A percentile compares a stretch with the other conserved stretches of the same genome.
Evolutionary conservation across 2,329 filamentous ascomycete genomes (phyloP).

Genomic region (Calonectria crousiana): DNA sequence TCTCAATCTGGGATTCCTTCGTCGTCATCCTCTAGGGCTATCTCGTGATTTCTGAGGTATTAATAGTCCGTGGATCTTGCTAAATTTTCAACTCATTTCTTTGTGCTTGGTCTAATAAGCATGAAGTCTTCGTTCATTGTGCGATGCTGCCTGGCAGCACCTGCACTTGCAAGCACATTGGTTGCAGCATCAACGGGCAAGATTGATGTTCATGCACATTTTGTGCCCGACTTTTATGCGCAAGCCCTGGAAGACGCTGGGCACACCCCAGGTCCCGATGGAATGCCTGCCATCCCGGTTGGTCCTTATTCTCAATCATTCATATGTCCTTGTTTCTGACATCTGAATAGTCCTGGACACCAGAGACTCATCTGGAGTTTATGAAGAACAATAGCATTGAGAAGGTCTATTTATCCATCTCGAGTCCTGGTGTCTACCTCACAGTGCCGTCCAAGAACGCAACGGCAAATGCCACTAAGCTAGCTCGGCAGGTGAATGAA

Average conservation of each 20-base stretch:
- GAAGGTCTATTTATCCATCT: conserved; percentile 40
- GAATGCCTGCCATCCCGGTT: conserved; percentile 42
- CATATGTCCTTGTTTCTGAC: neutral
- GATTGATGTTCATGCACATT: conserved; percentile 42
- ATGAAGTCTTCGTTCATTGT: conserved; percentile 12
- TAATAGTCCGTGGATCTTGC: neutral
- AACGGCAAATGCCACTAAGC: conserved; percentile 29
- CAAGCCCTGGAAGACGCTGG: conserved; percentile 37
- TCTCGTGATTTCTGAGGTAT: neutral
- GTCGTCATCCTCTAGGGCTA: neutral
- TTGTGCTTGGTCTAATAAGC: neutral
- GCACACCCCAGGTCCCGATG: conserved; percentile 39
- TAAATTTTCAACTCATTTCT: neutral
- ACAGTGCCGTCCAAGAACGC: conserved; percentile 33
- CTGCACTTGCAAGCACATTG: neutral
- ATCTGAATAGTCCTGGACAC: conserved; percentile 23
- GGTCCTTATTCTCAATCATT: neutral
- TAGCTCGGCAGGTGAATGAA: conserved; percentile 38
- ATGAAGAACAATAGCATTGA: conserved; percentile 36
- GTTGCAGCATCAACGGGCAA: conserved; percentile 22
- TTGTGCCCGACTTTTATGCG: conserved; percentile 40
- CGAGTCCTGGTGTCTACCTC: conserved; percentile 43
- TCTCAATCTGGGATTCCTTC: neutral
- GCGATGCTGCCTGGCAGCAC: conserved; percentile 2
- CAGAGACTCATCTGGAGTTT: conserved; percentile 32